A percentile compares a stretch with the other conserved stretches of the same genome.
Evolutionary conservation across 139 green algal genomes (phyloP).

Genomic region (Desmodesmus armatus): DNA sequence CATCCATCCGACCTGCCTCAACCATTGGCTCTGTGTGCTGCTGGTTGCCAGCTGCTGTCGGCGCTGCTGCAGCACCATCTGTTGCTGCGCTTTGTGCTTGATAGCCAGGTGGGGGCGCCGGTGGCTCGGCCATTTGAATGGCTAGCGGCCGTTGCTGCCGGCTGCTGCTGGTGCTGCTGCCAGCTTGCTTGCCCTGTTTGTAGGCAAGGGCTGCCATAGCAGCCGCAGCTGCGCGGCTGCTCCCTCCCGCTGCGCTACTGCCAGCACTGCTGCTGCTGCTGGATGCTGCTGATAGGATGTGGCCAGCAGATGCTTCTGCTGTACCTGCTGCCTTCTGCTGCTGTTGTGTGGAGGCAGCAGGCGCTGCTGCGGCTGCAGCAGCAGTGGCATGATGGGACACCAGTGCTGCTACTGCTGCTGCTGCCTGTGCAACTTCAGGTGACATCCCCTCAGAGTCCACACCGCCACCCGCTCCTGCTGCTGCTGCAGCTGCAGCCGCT

Average conservation of each 20-base stretch:
- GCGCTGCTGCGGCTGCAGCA: neutral
- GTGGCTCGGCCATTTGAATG: neutral
- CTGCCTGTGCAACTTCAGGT: neutral
- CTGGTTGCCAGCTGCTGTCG: neutral
- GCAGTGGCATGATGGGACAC: no score
- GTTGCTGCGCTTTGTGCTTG: neutral
- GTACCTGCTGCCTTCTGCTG: neutral
- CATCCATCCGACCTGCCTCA: conserved; percentile 24
- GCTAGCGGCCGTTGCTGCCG: conserved; percentile 7
- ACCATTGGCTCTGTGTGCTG: no score
- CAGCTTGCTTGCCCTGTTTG: conserved; percentile 3
- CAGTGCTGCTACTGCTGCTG: conserved; percentile 6
- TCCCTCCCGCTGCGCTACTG: neutral
- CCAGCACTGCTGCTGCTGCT: neutral
- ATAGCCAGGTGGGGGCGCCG: conserved; percentile 9
- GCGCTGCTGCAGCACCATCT: conserved; percentile 1
- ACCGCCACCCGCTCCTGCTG: neutral
- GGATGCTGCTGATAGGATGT: neutral
- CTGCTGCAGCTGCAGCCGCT: conserved; percentile 1
- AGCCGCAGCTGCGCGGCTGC: conserved; percentile 41
- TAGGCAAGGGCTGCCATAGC: conserved; percentile 32
- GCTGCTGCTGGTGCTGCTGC: neutral
- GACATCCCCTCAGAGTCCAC: neutral
- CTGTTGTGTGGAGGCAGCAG: neutral
- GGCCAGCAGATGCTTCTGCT: neutral